phyloP scores from a whole-genome alignment of 257 asterid genomes.

The Solanum gracilifrons region DNA sequence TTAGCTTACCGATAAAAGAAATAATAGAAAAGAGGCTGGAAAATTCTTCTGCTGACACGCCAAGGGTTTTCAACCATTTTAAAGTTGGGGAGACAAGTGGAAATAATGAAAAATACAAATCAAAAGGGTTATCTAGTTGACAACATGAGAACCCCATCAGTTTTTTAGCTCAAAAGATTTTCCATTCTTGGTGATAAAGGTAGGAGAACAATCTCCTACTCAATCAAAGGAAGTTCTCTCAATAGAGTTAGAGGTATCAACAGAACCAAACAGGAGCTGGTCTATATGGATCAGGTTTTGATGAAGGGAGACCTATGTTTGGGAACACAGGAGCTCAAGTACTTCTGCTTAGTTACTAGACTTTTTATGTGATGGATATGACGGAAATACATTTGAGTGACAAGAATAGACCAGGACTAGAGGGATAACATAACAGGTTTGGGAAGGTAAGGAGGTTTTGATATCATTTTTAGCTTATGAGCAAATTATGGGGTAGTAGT shows the following conservation, averaged over 20 bases:
- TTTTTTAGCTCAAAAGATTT: background rate
- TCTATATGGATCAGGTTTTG: background rate
- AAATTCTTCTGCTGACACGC: background rate
- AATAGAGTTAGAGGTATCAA: background rate
- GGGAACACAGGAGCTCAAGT: background rate
- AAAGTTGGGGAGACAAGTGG: background rate
- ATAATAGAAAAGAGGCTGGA: background rate
- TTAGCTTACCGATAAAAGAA: background rate
- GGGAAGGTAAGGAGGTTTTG: background rate
- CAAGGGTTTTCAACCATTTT: background rate
- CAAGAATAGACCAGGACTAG: background rate
- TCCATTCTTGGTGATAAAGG: background rate
- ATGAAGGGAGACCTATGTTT: background rate
- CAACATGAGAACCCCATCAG: background rate
- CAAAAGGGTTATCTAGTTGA: background rate
- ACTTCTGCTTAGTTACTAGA: background rate
- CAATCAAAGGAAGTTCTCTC: background rate
- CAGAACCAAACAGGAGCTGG: background rate
- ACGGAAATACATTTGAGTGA: background rate
- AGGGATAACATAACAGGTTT: background rate
- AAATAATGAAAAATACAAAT: background rate
- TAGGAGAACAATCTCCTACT: background rate
- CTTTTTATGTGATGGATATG: background rate
- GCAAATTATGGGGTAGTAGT: background rate
- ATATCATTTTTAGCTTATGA: background rate